Evolutionary conservation across 345 rosid genomes (phyloP), one percentile per base, ranked within the genome.

Genomic region (Turritis glabra): DNA sequence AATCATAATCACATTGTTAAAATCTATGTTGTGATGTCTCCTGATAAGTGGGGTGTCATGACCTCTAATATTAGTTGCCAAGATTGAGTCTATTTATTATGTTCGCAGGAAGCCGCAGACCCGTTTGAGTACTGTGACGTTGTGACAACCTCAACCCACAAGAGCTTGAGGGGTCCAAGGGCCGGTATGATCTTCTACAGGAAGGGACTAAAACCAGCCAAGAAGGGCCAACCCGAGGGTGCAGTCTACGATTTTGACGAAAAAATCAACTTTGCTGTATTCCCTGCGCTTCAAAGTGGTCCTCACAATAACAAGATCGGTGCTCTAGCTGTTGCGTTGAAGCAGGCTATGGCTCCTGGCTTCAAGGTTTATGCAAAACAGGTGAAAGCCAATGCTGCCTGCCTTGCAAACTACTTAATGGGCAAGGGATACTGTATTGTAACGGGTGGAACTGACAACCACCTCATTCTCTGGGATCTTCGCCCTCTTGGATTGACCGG

Each of bases 301-400:
- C 98, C 98, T 3, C 98, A 94, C 86, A 94, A 94, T 63, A 96
- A 94, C 92, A 95, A 94, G 87, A 94, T 94, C 21, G 97, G 92
- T 64, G 98, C 98, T 50, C 79, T 94, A 67, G 98, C 98, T 72
- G 98, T 91, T 81, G 97, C 97, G 12, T 67, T 94, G 86, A 94
- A 94, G 80, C 97, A 94, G 83, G 86, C 84, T 30, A 67, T 57
- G 25, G 27, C 85, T 47, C 97, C 96, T 77, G 90, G 86, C 25
- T 94, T 94, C 86, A 94, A 89, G 89, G 89, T 80, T 13, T 94
- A 94, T 74, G 97, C 98, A 15, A 91, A 94, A 79, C 97, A 91
- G 79, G 98, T 94, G 61, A 90, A 84, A 85, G 96, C 93, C 82
- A 94, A 94, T 77, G 98, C 97, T 4, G 92, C 89, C 62, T 91